Evolutionary conservation across 805 yeast genomes (phyloP).

Genomic region (Nakazawaea anatomiae): DNA sequence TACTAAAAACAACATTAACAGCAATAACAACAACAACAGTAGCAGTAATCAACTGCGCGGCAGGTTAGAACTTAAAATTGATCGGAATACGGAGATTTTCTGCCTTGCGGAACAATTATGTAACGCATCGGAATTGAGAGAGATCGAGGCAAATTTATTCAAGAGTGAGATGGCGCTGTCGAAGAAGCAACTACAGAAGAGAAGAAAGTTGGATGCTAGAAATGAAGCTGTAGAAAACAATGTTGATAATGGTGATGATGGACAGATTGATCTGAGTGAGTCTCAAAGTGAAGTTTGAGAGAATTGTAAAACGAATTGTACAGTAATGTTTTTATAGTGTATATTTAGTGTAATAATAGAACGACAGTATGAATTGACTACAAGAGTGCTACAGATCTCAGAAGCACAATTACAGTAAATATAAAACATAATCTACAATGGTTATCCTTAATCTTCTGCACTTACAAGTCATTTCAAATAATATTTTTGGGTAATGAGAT

Average conservation of each 20-base stretch:
- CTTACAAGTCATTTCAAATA: too few relatives aligned
- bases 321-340: neutral
- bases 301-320: neutral
- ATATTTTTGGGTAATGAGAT: too few relatives aligned
- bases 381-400: too few relatives aligned
- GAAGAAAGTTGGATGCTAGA: neutral
- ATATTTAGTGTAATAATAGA: neutral
- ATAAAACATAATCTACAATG: too few relatives aligned
- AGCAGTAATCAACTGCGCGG: neutral
- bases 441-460: too few relatives aligned
- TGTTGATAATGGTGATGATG: neutral
- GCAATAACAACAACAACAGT: neutral
- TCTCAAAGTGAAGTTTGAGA: too few relatives aligned
- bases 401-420: too few relatives aligned
- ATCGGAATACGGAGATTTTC: conserved; percentile 4
- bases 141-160: conserved; percentile 20
- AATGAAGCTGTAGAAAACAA: neutral
- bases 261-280: too few relatives aligned
- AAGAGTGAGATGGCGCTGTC: conserved; percentile 9
- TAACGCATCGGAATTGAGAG: conserved; percentile 19
- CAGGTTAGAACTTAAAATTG: too few relatives aligned
- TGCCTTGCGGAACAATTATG: conserved; percentile 14
- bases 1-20: too few relatives aligned
- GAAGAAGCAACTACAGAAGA: neutral
- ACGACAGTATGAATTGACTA: too few relatives aligned